Evolutionary conservation across 2,329 filamentous ascomycete species (phyloP).

Genomic region (Chaetomiaceae sp.): DNA sequence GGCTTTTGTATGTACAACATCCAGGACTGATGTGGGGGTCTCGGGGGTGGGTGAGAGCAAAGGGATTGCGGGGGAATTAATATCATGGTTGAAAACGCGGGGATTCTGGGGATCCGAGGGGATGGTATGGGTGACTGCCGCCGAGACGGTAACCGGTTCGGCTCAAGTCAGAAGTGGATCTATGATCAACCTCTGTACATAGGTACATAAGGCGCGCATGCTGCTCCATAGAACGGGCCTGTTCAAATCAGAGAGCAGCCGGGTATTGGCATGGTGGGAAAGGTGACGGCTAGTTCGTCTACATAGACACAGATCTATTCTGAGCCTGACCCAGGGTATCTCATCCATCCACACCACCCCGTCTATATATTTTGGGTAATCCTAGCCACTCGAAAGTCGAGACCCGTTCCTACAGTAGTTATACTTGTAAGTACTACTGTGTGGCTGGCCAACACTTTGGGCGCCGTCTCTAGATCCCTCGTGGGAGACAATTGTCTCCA

Average conservation of each 20-base stretch:
- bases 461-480: too few relatives aligned
- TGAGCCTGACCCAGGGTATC: slow-evolving; percentile 9
- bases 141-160: not conserved
- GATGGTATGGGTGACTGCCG: not conserved
- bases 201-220: too few relatives aligned
- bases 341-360: slow-evolving; percentile 7
- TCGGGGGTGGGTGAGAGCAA: not conserved
- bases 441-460: too few relatives aligned
- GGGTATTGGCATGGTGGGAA: too few relatives aligned
- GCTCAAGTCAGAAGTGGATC: too few relatives aligned
- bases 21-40: not conserved
- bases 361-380: not conserved
- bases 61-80: not conserved
- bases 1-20: too few relatives aligned
- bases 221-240: too few relatives aligned
- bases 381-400: too few relatives aligned
- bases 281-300: not conserved
- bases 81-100: not conserved
- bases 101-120: not conserved
- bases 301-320: not conserved
- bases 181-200: too few relatives aligned
- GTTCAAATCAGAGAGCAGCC: not conserved
- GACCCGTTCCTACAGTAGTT: too few relatives aligned
- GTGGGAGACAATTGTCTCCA: too few relatives aligned
- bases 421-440: not conserved